Conservation (phyloP, 164 flowering plant genomes). For the Warburgia ugandensis region DNA sequence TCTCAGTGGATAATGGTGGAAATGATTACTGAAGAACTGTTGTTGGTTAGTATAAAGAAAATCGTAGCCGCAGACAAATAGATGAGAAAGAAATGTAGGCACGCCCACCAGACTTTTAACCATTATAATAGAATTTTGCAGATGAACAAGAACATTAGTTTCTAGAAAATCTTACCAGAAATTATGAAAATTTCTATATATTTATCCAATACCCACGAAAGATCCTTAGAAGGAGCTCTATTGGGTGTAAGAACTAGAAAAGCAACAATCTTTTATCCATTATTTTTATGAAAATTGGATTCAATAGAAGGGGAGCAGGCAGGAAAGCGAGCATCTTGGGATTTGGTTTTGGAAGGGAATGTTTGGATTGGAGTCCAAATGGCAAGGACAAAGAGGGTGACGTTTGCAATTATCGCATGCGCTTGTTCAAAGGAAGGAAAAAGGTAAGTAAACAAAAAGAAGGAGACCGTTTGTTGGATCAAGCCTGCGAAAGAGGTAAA, state of each 20-base stretch:
- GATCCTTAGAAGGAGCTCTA: constrained; percentile 1
- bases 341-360: background rate
- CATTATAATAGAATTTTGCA: too few relatives aligned
- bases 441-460: constrained; percentile 8
- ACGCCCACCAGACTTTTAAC: too few relatives aligned
- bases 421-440: constrained; percentile 1
- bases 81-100: too few relatives aligned
- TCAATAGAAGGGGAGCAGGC: background rate
- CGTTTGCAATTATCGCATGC: constrained; percentile 7
- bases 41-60: constrained; percentile 3
- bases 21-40: constrained; percentile 51
- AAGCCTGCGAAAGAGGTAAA: constrained; percentile 7
- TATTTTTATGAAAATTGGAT: background rate
- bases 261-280: too few relatives aligned
- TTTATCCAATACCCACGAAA: background rate
- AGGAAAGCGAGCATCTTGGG: background rate
- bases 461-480: constrained; percentile 14
- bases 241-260: too few relatives aligned
- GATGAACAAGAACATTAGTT: too few relatives aligned
- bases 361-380: background rate
- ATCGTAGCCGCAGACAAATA: constrained; percentile 11
- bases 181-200: background rate
- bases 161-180: too few relatives aligned
- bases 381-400: background rate
- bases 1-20: constrained; percentile 56